Evolutionary conservation across 768 basidiomycete species (phyloP), one percentile per base, ranked within the genome.

Genomic region (Hypholoma fasciculare): DNA sequence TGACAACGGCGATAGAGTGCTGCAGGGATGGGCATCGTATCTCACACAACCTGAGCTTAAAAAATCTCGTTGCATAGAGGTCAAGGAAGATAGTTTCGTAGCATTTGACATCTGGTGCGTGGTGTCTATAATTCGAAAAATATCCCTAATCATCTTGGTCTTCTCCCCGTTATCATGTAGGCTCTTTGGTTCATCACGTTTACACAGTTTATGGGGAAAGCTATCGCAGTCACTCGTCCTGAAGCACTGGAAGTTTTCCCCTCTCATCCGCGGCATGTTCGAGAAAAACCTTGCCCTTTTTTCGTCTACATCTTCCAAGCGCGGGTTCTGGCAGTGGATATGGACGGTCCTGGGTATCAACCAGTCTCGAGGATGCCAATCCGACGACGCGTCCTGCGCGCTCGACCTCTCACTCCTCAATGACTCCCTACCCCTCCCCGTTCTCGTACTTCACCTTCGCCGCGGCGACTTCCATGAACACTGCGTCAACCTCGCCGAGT

Each of bases 211-310:
- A 19, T 78, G 78, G 77, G 72, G 72, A 4, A 66, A 76, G 4
- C 67, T 85, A 3, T 76, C 78, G 8, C 57, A 65, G 1, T 84
- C 83, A 34, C 80, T 84, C 0, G 74, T 81, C 5, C 66, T 89
- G 7, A 78, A 74, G 4, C 61, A 79, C 36, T 86, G 84, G 67
- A 72, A 76, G 16, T 89, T 86, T 86, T 89, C 89, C 0, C 76
- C 84, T 0, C 78, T 89, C 3, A 73, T 89, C 56, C 71, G 82
- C 48, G 66, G 65, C n/a, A 78, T 78, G 0, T 84, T 82, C 64
- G 61, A 71, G 17, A 67, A 67, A 16, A 88, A 89, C 62, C 64
- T 72, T 1, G 69, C 73, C 7, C 69, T 81, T 43, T 82, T 86
- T 47, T 53, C 56, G 9, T 37, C 54, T 6, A 42, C 37, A 1